Conservation (phyloP, 2,329 filamentous ascomycete genomes). For the Pseudogymnoascus sp. region DNA sequence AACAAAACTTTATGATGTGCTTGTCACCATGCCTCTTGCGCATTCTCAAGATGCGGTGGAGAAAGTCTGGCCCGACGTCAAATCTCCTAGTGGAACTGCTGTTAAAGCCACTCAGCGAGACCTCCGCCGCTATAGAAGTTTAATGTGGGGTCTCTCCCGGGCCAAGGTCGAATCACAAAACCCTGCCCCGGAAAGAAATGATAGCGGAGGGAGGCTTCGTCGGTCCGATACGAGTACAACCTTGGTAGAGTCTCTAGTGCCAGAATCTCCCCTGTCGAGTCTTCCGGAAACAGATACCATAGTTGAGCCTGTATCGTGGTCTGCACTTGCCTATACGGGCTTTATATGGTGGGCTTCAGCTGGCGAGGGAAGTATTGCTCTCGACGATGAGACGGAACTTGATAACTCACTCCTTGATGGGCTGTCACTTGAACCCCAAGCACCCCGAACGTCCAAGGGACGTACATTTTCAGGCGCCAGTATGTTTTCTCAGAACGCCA, state of each 20-base stretch:
- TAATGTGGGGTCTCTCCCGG: slow-evolving; percentile 56
- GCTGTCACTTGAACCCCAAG: slow-evolving; percentile 32
- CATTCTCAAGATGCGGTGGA: slow-evolving; percentile 50
- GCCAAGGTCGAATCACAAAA: background rate
- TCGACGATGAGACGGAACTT: slow-evolving; percentile 51
- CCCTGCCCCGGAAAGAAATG: background rate
- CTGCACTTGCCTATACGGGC: slow-evolving; percentile 68
- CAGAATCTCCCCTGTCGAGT: slow-evolving; percentile 29
- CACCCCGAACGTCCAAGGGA: slow-evolving; percentile 16
- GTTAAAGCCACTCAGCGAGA: slow-evolving; percentile 88
- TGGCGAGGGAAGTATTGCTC: slow-evolving; percentile 59
- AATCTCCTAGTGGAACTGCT: slow-evolving; percentile 53
- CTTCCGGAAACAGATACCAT: slow-evolving; percentile 46
- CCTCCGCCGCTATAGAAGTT: slow-evolving; percentile 66
- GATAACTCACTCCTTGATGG: slow-evolving; percentile 52
- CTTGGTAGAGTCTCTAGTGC: background rate
- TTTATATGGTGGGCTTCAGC: slow-evolving; percentile 91
- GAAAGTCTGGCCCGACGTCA: slow-evolving; percentile 69
- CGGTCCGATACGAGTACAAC: slow-evolving; percentile 1
- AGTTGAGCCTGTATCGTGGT: slow-evolving; percentile 59
- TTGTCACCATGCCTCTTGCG: slow-evolving; percentile 70
- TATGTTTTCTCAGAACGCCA: slow-evolving; percentile 9
- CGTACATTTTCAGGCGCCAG: slow-evolving; percentile 35
- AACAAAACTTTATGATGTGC: slow-evolving; percentile 76
- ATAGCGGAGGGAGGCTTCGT: background rate